Conservation (phyloP, 2,329 filamentous ascomycete species). For the Tolypocladium paradoxum region DNA sequence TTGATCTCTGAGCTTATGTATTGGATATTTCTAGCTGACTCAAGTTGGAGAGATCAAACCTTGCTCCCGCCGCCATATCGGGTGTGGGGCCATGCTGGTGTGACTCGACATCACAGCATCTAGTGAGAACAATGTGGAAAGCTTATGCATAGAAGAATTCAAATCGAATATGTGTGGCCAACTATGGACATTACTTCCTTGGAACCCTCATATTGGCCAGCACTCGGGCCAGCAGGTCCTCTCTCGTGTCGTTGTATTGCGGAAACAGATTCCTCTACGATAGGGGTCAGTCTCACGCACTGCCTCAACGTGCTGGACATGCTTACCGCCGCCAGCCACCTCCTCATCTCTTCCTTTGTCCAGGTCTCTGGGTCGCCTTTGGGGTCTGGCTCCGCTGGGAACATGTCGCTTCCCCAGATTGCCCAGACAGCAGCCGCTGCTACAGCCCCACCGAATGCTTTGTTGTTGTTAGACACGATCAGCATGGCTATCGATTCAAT, state of each 20-base stretch:
- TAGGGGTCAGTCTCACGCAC: background rate
- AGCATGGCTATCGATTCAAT: background rate
- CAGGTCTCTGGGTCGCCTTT: conserved; percentile 60
- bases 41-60: background rate
- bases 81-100: background rate
- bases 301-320: background rate
- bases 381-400: conserved; percentile 66
- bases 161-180: background rate
- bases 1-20: background rate
- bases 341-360: conserved; percentile 68
- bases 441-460: conserved; percentile 71
- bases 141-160: background rate
- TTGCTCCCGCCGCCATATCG: background rate
- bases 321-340: conserved; percentile 73
- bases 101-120: background rate
- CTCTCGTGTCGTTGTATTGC: conserved; percentile 28
- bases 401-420: conserved; percentile 79
- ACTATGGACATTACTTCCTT: conserved; percentile 7
- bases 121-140: background rate
- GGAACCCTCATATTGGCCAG: conserved; percentile 35
- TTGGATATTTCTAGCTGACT: background rate
- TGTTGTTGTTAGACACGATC: background rate
- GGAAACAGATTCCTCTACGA: conserved; percentile 36
- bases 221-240: conserved; percentile 36
- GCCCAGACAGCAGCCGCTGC: conserved; percentile 72